These are phyloP conservation scores for Cystobasidiaceae sp. DNA, from an alignment of 1,284 basidiomycete genomes.

Conservation along the genomic window DNA sequence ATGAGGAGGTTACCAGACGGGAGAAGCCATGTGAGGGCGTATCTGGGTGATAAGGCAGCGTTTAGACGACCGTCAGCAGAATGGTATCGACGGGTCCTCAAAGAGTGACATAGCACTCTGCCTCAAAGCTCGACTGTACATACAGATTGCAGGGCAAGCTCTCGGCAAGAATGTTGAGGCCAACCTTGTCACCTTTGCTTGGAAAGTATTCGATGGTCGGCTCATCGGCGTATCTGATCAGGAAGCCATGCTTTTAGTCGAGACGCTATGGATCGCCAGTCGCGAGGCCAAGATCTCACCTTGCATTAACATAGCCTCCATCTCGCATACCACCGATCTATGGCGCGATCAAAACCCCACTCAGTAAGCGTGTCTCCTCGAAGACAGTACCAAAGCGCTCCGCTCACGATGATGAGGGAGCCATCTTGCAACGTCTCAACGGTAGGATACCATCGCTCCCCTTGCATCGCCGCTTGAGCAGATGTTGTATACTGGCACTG, in stretches of 20 bases:
- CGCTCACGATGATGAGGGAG: constrained; percentile 50
- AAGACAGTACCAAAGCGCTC: background rate
- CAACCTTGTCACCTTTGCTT: constrained; percentile 55
- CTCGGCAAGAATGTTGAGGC: constrained; percentile 69
- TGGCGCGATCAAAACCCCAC: too few species aligned
- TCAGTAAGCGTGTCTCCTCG: too few species aligned
- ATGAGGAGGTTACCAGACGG: constrained; percentile 64
- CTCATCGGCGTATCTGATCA: too few species aligned
- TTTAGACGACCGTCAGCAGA: too few species aligned
- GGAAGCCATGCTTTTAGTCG: too few species aligned
- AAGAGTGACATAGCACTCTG: too few species aligned
- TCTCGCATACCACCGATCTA: constrained; percentile 58
- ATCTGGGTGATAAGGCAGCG: too few species aligned
- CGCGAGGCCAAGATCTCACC: too few species aligned
- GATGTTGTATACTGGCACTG: constrained; percentile 71
- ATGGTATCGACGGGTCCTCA: too few species aligned
- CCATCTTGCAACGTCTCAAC: constrained; percentile 53
- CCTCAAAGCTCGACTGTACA: too few species aligned
- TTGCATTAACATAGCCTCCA: constrained; percentile 76
- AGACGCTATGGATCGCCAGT: too few species aligned
- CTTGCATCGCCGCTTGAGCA: constrained; percentile 56
- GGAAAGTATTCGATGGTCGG: constrained; percentile 77
- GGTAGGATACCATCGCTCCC: constrained; percentile 72
- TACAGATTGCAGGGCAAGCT: constrained; percentile 79
- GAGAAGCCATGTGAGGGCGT: constrained; percentile 78